phyloP scores from a whole-genome alignment of 2,329 filamentous ascomycete genomes.

The Aspergillus pseudoglaucus region DNA sequence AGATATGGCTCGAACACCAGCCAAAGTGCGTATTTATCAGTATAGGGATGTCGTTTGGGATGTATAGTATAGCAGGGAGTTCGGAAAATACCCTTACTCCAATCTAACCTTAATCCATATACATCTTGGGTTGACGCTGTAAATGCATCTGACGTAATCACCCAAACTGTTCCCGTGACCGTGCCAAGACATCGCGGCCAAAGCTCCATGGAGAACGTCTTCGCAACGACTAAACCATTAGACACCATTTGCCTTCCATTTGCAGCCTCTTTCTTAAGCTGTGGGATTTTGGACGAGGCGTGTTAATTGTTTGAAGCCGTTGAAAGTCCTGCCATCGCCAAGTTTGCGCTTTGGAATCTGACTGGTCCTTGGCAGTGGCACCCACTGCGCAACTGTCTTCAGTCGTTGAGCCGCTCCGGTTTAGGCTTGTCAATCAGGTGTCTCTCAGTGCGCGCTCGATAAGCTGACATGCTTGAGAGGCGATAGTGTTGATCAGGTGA shows the following conservation, averaged over 20 bases:
- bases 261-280: neutral
- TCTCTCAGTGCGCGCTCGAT: constrained; percentile 10
- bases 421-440: constrained; percentile 13
- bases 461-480: constrained; percentile 7
- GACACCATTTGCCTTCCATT: neutral
- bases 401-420: constrained; percentile 3
- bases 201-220: constrained; percentile 6
- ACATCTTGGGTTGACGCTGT: neutral
- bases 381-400: constrained; percentile 1
- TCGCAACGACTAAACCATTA: too few relatives aligned
- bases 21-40: neutral
- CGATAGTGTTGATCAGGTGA: neutral
- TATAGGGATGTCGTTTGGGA: neutral
- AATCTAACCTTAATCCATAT: neutral
- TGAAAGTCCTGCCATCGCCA: neutral
- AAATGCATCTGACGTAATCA: neutral
- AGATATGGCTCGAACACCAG: neutral
- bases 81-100: neutral
- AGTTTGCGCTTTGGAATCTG: neutral
- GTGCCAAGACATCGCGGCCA: constrained; percentile 14
- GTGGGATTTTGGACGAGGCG: neutral
- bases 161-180: neutral
- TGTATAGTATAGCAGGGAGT: neutral
- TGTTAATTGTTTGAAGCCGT: neutral
- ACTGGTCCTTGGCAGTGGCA: constrained; percentile 1